Evolutionary conservation across 2,329 filamentous ascomycete species (phyloP).

Genomic region (Beauveria sp.): DNA sequence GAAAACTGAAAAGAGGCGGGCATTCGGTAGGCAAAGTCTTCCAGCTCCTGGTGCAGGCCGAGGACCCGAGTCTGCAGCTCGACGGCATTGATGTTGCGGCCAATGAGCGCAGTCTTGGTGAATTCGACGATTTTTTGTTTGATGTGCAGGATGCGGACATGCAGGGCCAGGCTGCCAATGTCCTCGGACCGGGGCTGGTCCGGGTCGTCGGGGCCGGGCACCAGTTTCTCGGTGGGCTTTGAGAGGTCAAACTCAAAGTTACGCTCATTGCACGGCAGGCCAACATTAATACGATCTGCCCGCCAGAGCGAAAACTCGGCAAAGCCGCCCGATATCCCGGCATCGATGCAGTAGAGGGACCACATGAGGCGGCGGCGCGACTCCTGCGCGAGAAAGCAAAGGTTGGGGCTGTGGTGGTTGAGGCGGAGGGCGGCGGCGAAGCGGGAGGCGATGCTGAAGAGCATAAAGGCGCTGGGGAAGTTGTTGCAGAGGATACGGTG

Average conservation of each 20-base stretch:
- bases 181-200: conserved; percentile 38
- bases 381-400: conserved; percentile 34
- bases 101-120: conserved; percentile 34
- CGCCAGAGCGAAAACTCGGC: conserved; percentile 38
- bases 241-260: conserved; percentile 50
- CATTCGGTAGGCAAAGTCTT: conserved; percentile 44
- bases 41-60: conserved; percentile 40
- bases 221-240: conserved; percentile 45
- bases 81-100: conserved; percentile 33
- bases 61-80: conserved; percentile 37
- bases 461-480: conserved; percentile 38
- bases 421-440: conserved; percentile 36
- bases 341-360: conserved; percentile 37
- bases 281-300: conserved; percentile 33
- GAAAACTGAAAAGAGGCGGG: conserved; percentile 51
- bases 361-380: conserved; percentile 36
- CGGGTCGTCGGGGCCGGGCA: conserved; percentile 36
- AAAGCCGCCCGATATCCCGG: conserved; percentile 34
- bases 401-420: conserved; percentile 33
- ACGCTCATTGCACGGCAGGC: conserved; percentile 35
- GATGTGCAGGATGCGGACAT: conserved; percentile 49
- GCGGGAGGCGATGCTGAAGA: conserved; percentile 34
- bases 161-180: conserved; percentile 47
- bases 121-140: conserved; percentile 48
- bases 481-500: conserved; percentile 36